Base-by-base conservation (phyloP, 345 rosid genomes). In the Carallia pectinifolia region DNA sequence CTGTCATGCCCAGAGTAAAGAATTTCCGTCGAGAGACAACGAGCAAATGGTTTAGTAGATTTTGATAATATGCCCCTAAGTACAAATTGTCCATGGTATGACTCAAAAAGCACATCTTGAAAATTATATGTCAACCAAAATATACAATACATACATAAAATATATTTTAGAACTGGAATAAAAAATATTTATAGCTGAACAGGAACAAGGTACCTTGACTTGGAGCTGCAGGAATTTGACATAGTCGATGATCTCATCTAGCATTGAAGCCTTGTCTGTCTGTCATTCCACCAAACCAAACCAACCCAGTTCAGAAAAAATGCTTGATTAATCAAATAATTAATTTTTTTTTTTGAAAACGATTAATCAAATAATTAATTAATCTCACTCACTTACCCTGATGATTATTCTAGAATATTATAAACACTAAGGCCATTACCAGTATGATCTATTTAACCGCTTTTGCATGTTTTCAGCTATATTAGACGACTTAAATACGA, bases 191-290 rank as follows among this genome's bases (percentile, higher is more conserved):
- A 23, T 23, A 23, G 23, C 23, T 2, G 34, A 15, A 62, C 29
- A 6, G 48, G 48, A 27, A 38, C 19, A 60, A 23, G 53, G 65
- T 75, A 95, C 99, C 90, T 92, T 95, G 87, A 95, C 97, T 92
- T 95, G 99, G 70, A 95, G 97, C 90, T 95, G 99, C 71, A 95
- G 96, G 87, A 95, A 95, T 74, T 93, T 95, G 68, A 95, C 99
- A 77, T 95, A 95, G 77, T 95, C 99, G 79, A 95, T 90, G 81
- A 95, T 95, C 91, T 95, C 99, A 75, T 95, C 97, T 8, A 95
- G 89, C 99, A 92, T 95, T 27, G 99, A 95, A 75, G 99, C 99
- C 79, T 92, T 95, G 84, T 95, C 99, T 19, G 99, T 88, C 99
- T 95, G 91, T 83, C 85, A 83, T 78, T 82, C 79, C 82, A 77